phyloP scores from a whole-genome alignment of 164 flowering plant species.

The Kingdonia uniflora region DNA sequence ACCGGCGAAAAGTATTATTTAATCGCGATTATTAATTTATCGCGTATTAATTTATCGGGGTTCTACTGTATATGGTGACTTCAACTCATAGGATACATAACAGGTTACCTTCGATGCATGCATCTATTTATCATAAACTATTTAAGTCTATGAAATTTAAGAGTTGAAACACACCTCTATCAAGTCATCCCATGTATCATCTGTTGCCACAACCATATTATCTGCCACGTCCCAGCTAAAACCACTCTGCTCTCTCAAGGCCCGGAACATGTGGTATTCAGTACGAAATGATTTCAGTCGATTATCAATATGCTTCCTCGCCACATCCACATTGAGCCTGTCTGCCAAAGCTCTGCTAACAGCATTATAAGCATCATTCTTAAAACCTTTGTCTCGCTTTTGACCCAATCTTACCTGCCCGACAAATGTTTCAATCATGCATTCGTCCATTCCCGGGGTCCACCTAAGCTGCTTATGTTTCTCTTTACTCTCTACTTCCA shows the following conservation, averaged over 20 bases:
- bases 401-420: conserved; percentile 7
- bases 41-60: too few species aligned
- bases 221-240: conserved; percentile 3
- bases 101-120: too few species aligned
- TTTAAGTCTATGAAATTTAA: too few species aligned
- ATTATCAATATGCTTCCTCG: conserved; percentile 6
- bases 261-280: conserved; percentile 7
- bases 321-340: conserved; percentile 4
- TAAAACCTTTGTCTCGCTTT: conserved; percentile 5
- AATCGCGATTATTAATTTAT: too few species aligned
- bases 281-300: conserved; percentile 8
- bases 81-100: too few species aligned
- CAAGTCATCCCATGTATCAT: conserved; percentile 6
- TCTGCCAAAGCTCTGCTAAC: conserved; percentile 6
- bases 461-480: conserved; percentile 7
- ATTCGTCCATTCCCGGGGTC: conserved; percentile 7
- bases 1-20: too few species aligned
- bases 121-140: too few species aligned
- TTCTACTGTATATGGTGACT: too few species aligned
- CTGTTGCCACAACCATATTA: conserved; percentile 4
- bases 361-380: conserved; percentile 5
- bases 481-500: conserved; percentile 6
- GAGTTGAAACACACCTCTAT: not conserved
- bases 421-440: conserved; percentile 8
- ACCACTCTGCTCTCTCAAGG: conserved; percentile 7